Base-by-base conservation (phyloP, 805 yeast species). In the Teunomyces funiuensis region DNA sequence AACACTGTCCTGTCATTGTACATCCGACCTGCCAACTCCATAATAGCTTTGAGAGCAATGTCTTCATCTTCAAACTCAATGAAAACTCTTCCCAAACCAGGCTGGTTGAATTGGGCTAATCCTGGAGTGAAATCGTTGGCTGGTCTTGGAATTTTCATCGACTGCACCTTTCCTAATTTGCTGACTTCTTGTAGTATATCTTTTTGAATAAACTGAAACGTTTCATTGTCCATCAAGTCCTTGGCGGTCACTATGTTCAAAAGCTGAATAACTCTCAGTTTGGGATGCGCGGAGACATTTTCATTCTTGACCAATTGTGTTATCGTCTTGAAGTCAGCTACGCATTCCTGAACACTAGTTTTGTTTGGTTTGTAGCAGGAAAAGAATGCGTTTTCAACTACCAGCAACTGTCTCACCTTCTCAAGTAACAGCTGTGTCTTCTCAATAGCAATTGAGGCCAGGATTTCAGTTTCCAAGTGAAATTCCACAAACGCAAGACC, bases 1-100 rank as follows among this genome's bases (percentile, higher is more conserved):
- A 90, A 47, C 0, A 89, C 79, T 0, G 84, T 73, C 37, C 96
- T 68, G 33, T 80, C 89, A 47, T 81, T 78, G 55, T 82, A 89
- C 39, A 63, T 61, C 39, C 82, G 63, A 1, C 96, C 96, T 6
- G 84, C 79, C 13, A 88, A 51, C 7, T 70, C 74, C 61, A 79
- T 65, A 23, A 76, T 58, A 0, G 93, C 95, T 6, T 61, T 58
- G 5, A 65, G 57, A 1, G 95, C 83, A 2, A 64, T 61, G 2
- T 74, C 75, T 2, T 69, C 61, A 9, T 67, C 65, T 1, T 69
- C 71, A 60, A 85, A 89, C 58, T 83, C 79, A 16, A 86, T 78
- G 58, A 73, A 88, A 0, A 88, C 72, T 47, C 79, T 83, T 0
- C 97, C 96, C 36, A 82, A 72, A 5, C 85, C 87, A 2, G 83